Conservation (phyloP, 1,284 basidiomycete genomes). For the Puccinia polysora region DNA sequence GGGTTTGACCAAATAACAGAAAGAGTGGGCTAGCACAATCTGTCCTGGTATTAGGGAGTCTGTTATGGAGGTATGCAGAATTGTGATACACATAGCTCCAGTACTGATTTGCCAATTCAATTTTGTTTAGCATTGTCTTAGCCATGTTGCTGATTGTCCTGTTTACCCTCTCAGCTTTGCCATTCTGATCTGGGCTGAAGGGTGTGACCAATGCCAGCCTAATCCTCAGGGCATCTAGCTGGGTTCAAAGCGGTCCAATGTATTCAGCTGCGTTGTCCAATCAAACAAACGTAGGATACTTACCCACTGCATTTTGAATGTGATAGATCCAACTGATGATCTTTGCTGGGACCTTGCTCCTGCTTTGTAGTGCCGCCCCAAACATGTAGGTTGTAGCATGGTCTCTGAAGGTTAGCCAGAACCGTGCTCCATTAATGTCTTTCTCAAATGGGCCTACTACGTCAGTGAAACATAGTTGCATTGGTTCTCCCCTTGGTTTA, state of each 20-base stretch:
- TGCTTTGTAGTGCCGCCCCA: background rate
- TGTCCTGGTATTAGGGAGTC: background rate
- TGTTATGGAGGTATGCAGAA: constrained; percentile 2
- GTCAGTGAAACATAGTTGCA: background rate
- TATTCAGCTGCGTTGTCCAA: background rate
- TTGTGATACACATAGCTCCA: constrained; percentile 2
- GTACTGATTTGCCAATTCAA: background rate
- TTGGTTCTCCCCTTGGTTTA: background rate
- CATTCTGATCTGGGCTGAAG: constrained; percentile 3
- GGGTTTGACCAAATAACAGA: background rate
- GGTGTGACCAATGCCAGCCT: background rate
- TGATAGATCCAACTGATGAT: background rate
- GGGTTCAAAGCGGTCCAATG: background rate
- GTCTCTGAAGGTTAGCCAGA: background rate
- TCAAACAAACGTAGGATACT: background rate
- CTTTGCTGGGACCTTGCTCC: background rate
- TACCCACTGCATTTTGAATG: background rate
- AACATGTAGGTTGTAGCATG: background rate
- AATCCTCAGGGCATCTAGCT: background rate
- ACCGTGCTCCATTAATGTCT: background rate
- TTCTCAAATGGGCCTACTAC: background rate
- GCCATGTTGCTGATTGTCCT: constrained; percentile 10
- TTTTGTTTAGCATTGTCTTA: background rate
- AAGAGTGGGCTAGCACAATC: background rate
- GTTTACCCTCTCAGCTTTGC: constrained; percentile 3